phyloP scores from a whole-genome alignment of 2,329 filamentous ascomycete genomes.

The Trichophyton benhamiae region DNA sequence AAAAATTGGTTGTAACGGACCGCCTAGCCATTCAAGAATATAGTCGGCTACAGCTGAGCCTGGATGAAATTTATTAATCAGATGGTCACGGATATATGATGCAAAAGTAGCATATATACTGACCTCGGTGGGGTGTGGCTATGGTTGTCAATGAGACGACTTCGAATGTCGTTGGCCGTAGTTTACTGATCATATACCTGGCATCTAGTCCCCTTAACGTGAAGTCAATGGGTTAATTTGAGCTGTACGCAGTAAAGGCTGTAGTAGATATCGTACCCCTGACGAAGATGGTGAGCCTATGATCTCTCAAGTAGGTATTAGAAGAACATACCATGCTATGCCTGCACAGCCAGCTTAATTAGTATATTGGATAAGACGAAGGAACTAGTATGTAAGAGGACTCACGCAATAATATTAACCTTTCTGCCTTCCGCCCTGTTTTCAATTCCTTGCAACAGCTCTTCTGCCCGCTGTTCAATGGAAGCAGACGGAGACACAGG shows the following conservation, averaged over 20 bases:
- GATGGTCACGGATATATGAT: not conserved
- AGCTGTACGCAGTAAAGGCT: not conserved
- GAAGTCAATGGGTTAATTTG: not conserved
- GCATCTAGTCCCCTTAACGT: conserved; percentile 46
- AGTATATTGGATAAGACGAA: not conserved
- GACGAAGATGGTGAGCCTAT: not conserved
- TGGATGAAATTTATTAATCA: conserved; percentile 6
- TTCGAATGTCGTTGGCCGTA: conserved; percentile 54
- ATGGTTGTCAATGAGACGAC: conserved; percentile 58
- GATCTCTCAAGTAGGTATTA: not conserved
- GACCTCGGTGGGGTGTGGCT: conserved; percentile 48
- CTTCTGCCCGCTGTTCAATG: conserved; percentile 46
- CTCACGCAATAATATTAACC: conserved; percentile 54
- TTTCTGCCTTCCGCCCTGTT: conserved; percentile 42
- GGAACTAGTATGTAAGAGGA: conserved; percentile 9
- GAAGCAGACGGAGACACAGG: conserved; percentile 47
- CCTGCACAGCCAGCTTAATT: conserved; percentile 16
- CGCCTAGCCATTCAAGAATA: conserved; percentile 46
- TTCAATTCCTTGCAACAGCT: conserved; percentile 42
- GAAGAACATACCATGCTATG: conserved; percentile 36
- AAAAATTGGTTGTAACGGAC: conserved; percentile 22
- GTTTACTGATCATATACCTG: conserved; percentile 50
- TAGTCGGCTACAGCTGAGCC: conserved; percentile 52
- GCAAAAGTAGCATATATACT: conserved; percentile 4
- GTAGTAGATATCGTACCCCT: not conserved